Evolutionary conservation across 2,329 filamentous ascomycete species (phyloP), one percentile per base, ranked within the genome.

Genomic region (Alternaria gansuensis): DNA sequence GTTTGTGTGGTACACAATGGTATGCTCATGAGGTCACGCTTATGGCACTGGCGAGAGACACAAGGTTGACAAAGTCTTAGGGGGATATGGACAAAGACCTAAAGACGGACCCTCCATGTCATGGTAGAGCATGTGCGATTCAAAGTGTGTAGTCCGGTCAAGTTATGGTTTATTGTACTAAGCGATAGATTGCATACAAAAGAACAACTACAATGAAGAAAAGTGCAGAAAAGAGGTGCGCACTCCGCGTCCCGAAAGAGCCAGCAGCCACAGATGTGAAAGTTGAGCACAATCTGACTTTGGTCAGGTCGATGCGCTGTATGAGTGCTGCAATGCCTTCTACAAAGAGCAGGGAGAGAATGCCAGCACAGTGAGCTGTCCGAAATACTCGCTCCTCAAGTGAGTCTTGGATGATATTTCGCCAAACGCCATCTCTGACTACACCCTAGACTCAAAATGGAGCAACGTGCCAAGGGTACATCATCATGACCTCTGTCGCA

Each of bases 271-370:
- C 29, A 24, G 14, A 13, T 10, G 7, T 14, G 44, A 2, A 21
- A 21, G 24, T 17, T 48, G 28, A 26, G 28, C 14, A 26, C 28
- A 33, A 34, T 41, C 51, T 69, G 26, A 69, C 48, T 24, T 14
- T 5, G 77, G 81, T 17, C 82, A 92, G 72, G 85, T 99, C 56
- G 89, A 94, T 75, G 91, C 92, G 3, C 82, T 99, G 24, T 99
- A 98, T 78, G 90, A 95, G 68, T 99, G 95, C 79, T 99, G 95
- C 78, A 88, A 93, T 71, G 85, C 87, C 11, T 97, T 98, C 76
- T 98, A 99, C 79, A 81, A 89, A 69, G 84, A 86, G 57, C 86
- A 91, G 59, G 93, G 95, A 14, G 89, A 96, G 55, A 80, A 87
- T 24, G 93, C 91, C 31, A 87, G 84, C 40, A 90, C 90, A 2